Base-by-base conservation (phyloP, 345 rosid species). In the Euphorbia lathyris region DNA sequence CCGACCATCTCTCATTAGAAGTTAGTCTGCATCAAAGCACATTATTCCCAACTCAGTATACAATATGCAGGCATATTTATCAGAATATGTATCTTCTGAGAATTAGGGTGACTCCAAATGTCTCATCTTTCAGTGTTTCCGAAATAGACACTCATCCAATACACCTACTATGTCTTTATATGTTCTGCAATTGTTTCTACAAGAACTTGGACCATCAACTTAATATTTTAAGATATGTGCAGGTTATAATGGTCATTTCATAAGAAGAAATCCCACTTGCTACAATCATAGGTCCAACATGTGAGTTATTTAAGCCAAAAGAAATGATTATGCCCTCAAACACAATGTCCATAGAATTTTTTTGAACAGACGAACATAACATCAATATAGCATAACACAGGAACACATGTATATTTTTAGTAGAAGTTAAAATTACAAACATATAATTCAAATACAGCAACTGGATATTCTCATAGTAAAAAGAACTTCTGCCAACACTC, bases 21-120 rank as follows among this genome's bases (percentile, higher is more conserved):
- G 76, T 74, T 68, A 80, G 67, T 58, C 97, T 89, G 91, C 79
- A 69, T 36, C 71, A 80, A 71, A 78, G 66, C 72, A 73, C 13
- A 53, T n/a, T 9, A n/a, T 16, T 42, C 47, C 67, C 47, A 59
- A 60, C 42, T 60, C 61, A 59, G 32, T 10, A 42, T 58, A 23
- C 71, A 76, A 13, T 22, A 58, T 52, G 22, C 42, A 45, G 32
- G 43, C 64, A 56, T 19, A 70, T 47, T 9, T n/a, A 17, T 45
- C 29, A 43, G 26, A 72, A 34, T 23, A 66, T 19, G 14, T 5
- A 45, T 64, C 55, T 63, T 42, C 32, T 4, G 20, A 1, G 10
- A 63, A 42, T 30, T 11, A 19, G 50, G 26, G 19, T 4, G 26
- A 66, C 19, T 23, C 32, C 26, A 58, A 69, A 45, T 29, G 61